A percentile compares a stretch with the other conserved stretches of the same genome.
Evolutionary conservation across 768 basidiomycete genomes (phyloP).

Genomic region (Tephrocybe sp.): DNA sequence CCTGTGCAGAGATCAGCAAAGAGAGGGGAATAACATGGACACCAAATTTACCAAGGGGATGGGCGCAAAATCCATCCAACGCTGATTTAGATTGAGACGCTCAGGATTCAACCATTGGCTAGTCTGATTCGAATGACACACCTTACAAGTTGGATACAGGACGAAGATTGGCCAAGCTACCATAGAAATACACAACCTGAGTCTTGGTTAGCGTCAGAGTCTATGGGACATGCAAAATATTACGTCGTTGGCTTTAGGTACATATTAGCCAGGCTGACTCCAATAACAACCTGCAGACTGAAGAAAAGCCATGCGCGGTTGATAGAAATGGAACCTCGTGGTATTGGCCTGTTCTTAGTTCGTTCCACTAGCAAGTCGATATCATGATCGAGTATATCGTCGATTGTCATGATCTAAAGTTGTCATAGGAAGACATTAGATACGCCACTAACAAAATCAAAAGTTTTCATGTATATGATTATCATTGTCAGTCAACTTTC

Average conservation of each 20-base stretch:
- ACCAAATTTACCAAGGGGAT: slow-evolving; percentile 23
- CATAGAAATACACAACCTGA: slow-evolving; percentile 24
- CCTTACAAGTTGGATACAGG: slow-evolving; percentile 34
- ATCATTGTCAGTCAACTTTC: too few relatives aligned
- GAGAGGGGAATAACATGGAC: background rate
- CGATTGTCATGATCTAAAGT: slow-evolving; percentile 31
- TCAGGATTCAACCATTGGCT: background rate
- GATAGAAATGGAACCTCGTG: slow-evolving; percentile 26
- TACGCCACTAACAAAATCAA: background rate
- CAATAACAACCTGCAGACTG: slow-evolving; percentile 21
- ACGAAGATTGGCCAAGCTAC: slow-evolving; percentile 29
- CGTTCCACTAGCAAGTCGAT: slow-evolving; percentile 26
- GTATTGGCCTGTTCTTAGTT: slow-evolving; percentile 25
- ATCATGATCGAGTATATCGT: slow-evolving; percentile 28
- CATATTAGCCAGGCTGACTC: slow-evolving; percentile 18
- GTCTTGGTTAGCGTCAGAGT: background rate
- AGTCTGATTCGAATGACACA: background rate
- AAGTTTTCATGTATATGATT: too few relatives aligned
- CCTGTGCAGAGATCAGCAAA: slow-evolving; percentile 15
- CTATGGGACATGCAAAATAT: too few relatives aligned
- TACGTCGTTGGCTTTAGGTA: slow-evolving; percentile 21
- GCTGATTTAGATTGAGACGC: slow-evolving; percentile 11
- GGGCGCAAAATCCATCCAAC: slow-evolving; percentile 29
- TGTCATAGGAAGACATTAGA: background rate
- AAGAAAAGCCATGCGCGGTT: slow-evolving; percentile 29